A percentile compares a stretch with the other conserved stretches of the same genome.
These are phyloP conservation scores for Triangularia setosa DNA, from an alignment of 2,329 filamentous ascomycete species.

Conservation along the genomic window DNA sequence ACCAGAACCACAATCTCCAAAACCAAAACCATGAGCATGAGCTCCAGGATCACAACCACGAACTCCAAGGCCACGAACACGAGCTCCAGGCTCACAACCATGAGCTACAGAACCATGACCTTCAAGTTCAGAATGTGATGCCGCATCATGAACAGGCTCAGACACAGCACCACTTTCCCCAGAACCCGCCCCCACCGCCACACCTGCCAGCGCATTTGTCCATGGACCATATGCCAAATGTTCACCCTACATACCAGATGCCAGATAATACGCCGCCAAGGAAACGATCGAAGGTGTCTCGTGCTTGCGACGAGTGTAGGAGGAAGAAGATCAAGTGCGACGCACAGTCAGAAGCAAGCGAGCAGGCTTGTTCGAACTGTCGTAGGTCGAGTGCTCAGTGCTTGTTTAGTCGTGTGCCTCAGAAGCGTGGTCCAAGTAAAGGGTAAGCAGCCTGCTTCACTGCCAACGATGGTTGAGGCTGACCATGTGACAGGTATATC, in stretches of 20 bases:
- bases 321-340: constrained; percentile 90
- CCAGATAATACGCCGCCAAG: constrained; percentile 60
- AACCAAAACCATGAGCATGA: constrained; percentile 26
- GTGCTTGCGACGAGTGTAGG: constrained; percentile 84
- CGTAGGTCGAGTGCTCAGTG: constrained; percentile 71
- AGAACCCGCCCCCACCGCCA: constrained; percentile 22
- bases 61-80: constrained; percentile 26
- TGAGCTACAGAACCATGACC: constrained; percentile 26
- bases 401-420: constrained; percentile 80
- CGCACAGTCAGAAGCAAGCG: constrained; percentile 67
- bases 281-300: constrained; percentile 81
- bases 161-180: constrained; percentile 26
- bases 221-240: constrained; percentile 33
- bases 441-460: constrained; percentile 49
- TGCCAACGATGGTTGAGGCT: constrained; percentile 16
- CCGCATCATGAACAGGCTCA: constrained; percentile 24
- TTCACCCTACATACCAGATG: constrained; percentile 35
- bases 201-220: constrained; percentile 33
- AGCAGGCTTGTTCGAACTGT: constrained; percentile 77
- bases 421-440: constrained; percentile 87
- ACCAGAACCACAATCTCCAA: constrained; percentile 24
- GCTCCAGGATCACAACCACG: constrained; percentile 26
- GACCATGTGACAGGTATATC: constrained; percentile 62
- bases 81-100: constrained; percentile 22
- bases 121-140: constrained; percentile 32